Percentiles rank a stretch among this genome's conserved stretches.
Conservation (phyloP, 495 filamentous ascomycete species). For the Lichina pygmaea region DNA sequence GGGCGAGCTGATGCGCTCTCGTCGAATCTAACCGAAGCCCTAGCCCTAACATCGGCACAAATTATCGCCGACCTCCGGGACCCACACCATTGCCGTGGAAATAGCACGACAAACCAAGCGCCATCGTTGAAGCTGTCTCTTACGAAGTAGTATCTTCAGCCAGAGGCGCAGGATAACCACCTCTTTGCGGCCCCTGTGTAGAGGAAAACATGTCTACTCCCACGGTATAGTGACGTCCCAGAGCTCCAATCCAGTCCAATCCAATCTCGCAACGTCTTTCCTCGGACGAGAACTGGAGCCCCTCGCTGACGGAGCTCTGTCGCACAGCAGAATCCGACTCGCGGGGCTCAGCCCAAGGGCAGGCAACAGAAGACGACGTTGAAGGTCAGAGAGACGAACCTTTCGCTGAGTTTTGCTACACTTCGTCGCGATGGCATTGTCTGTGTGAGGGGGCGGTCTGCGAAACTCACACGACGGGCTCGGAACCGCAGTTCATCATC, state of each 20-base stretch:
- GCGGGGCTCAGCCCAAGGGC: constrained; percentile 18
- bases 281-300: too few relatives aligned
- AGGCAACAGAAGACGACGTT: constrained; percentile 41
- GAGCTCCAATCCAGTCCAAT: too few relatives aligned
- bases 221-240: constrained; percentile 24
- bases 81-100: too few relatives aligned
- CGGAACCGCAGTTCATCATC: constrained; percentile 58
- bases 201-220: constrained; percentile 26
- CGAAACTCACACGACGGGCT: not conserved
- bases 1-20: too few relatives aligned
- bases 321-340: constrained; percentile 14
- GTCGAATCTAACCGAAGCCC: too few relatives aligned
- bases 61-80: too few relatives aligned
- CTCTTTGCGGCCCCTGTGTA: constrained; percentile 30
- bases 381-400: constrained; percentile 21
- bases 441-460: constrained; percentile 2
- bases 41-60: too few relatives aligned
- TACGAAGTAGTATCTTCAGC: constrained; percentile 11
- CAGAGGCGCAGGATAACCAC: constrained; percentile 25
- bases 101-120: too few relatives aligned
- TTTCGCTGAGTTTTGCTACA: not conserved
- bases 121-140: too few relatives aligned
- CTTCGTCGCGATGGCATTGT: not conserved
- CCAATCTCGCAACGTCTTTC: too few relatives aligned
- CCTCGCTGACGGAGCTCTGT: too few relatives aligned